Conservation (phyloP, 306 rosid species). For the Aeschynomene evenia region DNA sequence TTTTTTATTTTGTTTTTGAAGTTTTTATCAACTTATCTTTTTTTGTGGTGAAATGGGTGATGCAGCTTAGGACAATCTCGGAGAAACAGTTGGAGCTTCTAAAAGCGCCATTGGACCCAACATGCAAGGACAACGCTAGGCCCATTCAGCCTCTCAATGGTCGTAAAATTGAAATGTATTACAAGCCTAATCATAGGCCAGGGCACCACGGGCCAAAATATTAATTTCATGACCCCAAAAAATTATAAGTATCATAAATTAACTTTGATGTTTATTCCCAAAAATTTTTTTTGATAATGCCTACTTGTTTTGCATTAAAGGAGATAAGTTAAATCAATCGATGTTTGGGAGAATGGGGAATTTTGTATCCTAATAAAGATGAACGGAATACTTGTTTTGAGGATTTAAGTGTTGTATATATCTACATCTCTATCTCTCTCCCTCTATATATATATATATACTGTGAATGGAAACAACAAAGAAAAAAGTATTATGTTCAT, state of each 20-base stretch:
- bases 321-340: not conserved
- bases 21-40: too few relatives aligned
- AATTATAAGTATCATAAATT: not conserved
- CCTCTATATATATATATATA: too few relatives aligned
- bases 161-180: conserved; percentile 49
- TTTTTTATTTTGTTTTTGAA: too few relatives aligned
- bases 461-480: too few relatives aligned
- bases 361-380: not conserved
- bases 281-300: not conserved
- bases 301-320: not conserved
- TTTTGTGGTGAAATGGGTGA: not conserved
- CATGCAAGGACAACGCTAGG: conserved; percentile 62
- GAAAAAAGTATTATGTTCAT: too few relatives aligned
- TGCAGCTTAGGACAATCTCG: conserved; percentile 66
- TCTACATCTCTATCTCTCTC: too few relatives aligned
- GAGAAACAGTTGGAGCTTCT: conserved; percentile 53
- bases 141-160: conserved; percentile 69
- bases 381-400: too few relatives aligned
- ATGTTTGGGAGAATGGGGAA: not conserved
- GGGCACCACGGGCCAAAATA: not conserved
- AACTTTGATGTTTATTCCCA: not conserved
- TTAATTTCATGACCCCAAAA: too few relatives aligned
- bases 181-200: not conserved
- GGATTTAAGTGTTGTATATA: too few relatives aligned
- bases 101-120: conserved; percentile 50